phyloP scores from a whole-genome alignment of 129 eudicot species.

The Helianthus tuberosus region DNA sequence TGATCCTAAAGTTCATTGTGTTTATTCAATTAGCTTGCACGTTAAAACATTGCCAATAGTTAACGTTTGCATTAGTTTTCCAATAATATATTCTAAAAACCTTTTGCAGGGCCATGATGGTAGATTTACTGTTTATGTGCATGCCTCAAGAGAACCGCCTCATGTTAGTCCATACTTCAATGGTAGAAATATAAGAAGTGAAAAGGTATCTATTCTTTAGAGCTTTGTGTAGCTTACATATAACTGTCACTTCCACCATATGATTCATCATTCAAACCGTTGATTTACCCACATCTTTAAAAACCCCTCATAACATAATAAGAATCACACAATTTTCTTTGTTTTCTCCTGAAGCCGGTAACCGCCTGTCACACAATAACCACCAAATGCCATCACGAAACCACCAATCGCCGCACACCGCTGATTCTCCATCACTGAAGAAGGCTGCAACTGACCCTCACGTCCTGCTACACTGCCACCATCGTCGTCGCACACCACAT shows the following conservation, averaged over 20 bases:
- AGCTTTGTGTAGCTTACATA: slow-evolving; percentile 7
- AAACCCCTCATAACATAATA: too few species aligned
- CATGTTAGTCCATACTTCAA: slow-evolving; percentile 49
- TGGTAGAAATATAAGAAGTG: slow-evolving; percentile 66
- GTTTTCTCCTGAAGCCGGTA: too few species aligned
- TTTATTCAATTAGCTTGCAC: slow-evolving; percentile 15
- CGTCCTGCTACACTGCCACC: too few species aligned
- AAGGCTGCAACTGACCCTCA: too few species aligned
- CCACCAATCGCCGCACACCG: too few species aligned
- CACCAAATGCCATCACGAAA: too few species aligned
- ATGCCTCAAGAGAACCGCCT: slow-evolving; percentile 53
- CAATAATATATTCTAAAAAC: neutral
- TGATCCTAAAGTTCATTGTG: neutral
- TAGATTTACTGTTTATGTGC: slow-evolving; percentile 67
- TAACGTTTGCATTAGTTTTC: neutral
- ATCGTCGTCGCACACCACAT: too few species aligned
- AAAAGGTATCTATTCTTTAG: slow-evolving; percentile 41
- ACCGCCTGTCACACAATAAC: too few species aligned
- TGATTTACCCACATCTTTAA: too few species aligned
- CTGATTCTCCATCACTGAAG: too few species aligned
- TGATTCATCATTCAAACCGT: too few species aligned
- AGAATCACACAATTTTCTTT: too few species aligned
- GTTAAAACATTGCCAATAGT: slow-evolving; percentile 9
- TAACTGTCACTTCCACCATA: neutral
- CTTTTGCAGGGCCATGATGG: slow-evolving; percentile 63